Evolutionary conservation across 805 yeast genomes (phyloP), one percentile per base, ranked within the genome.

Genomic region (Candida anglica): DNA sequence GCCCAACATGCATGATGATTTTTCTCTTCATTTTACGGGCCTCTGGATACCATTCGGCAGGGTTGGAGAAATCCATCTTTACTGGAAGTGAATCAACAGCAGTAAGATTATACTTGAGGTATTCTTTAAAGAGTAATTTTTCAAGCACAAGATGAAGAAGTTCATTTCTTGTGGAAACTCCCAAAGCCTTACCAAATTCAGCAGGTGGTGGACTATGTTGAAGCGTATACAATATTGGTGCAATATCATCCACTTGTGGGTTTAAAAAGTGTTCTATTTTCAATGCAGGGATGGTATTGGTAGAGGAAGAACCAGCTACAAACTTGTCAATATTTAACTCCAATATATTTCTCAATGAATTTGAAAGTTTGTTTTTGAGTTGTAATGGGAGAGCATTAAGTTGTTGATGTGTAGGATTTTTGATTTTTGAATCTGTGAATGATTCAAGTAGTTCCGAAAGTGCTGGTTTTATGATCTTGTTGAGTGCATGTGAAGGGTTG

Each of bases 1-100:
- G 98, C 0, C 99, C 99, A 8, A 93, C 86, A 54, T 93, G 99
- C 79, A 93, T 75, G n/a, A 83, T 72, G 31, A 93, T 70, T 32
- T 82, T 80, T 25, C 99, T 67, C 42, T 77, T 79, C 64, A 87
- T 66, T 42, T 78, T 75, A 25, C 98, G 68, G 0, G 98, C 94
- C 28, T 71, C 77, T 0, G 98, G 96, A 48, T 71, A 93, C 88
- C 95, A 84, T 43, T 63, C 63, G 3, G 67, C 64, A 6, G 72
- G 71, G 33, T 63, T 54, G 4, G 58, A 49, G 14, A 58, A 47
- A 31, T 60, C 66, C 5, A 60, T 46, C 25, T 33, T 33, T 19
- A n/a, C 29, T 9, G 27, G 28, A 15, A 19, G 14, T 25, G 27
- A 28, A 25, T 37, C 28, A 21, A 37, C n/a, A 37, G 36, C 26